Percentiles rank a stretch among this genome's conserved stretches.
phyloP scores from a whole-genome alignment of 2,329 filamentous ascomycete species.

The Xylaria arbuscula region DNA sequence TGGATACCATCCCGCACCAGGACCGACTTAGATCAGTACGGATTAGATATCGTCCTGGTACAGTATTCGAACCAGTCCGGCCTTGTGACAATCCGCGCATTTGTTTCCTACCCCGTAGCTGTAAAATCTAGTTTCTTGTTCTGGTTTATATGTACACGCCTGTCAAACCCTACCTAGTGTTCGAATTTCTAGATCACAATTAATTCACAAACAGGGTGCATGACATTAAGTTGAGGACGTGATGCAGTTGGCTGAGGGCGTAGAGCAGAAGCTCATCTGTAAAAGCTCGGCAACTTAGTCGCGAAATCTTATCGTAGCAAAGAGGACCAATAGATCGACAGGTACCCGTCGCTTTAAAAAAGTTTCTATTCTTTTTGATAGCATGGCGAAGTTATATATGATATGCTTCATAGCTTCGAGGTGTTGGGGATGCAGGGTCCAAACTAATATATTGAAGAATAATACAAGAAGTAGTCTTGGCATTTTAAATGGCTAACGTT shows the following conservation, averaged over 20 bases:
- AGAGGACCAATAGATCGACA: background rate
- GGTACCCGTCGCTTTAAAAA: constrained; percentile 16
- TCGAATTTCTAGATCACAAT: constrained; percentile 21
- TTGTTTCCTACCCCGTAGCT: too few species aligned
- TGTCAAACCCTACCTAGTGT: constrained; percentile 3
- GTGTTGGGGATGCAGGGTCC: constrained; percentile 11
- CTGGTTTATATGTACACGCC: constrained; percentile 2
- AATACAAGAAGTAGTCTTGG: constrained; percentile 25
- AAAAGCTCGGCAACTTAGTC: constrained; percentile 14
- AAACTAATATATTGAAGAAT: constrained; percentile 25
- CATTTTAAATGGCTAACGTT: constrained; percentile 22
- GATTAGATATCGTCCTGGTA: too few species aligned
- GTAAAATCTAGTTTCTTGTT: constrained; percentile 17
- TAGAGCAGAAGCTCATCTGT: constrained; percentile 13
- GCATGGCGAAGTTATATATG: constrained; percentile 19
- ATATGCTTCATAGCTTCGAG: constrained; percentile 18
- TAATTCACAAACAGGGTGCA: constrained; percentile 14
- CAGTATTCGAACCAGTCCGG: too few species aligned
- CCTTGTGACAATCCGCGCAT: too few species aligned
- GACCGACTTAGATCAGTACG: too few species aligned
- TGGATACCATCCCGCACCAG: too few species aligned
- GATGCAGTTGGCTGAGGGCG: constrained; percentile 15
- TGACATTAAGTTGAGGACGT: constrained; percentile 16
- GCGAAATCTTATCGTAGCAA: constrained; percentile 9
- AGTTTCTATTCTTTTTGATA: constrained; percentile 17